phyloP scores from a whole-genome alignment of 345 rosid species.

The Citrus glauca region DNA sequence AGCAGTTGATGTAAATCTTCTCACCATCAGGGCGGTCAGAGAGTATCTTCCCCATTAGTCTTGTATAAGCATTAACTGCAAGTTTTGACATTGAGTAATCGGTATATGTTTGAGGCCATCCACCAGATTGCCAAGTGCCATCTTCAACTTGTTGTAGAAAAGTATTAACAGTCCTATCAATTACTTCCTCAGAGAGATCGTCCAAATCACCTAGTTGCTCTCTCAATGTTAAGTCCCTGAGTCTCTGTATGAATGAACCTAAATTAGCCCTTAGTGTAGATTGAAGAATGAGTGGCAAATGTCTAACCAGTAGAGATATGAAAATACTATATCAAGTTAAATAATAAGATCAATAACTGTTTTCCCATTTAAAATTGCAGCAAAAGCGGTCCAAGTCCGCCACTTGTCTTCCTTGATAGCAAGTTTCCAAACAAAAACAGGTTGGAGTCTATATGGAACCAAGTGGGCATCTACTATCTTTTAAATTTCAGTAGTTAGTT shows the following conservation, averaged over 20 bases:
- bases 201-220: constrained; percentile 51
- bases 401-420: not conserved
- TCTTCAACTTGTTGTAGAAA: constrained; percentile 80
- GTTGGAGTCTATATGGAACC: not conserved
- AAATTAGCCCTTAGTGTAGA: not conserved
- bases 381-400: not conserved
- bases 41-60: constrained; percentile 59
- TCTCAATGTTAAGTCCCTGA: constrained; percentile 55
- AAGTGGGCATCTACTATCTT: not conserved
- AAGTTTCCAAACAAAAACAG: not conserved
- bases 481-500: too few relatives aligned
- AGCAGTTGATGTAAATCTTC: constrained; percentile 78
- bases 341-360: not conserved
- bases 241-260: constrained; percentile 45
- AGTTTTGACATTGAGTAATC: constrained; percentile 90
- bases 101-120: constrained; percentile 83
- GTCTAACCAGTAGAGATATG: not conserved
- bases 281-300: not conserved
- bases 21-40: constrained; percentile 63
- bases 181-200: constrained; percentile 56
- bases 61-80: constrained; percentile 75
- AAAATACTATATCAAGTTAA: not conserved
- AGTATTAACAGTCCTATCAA: constrained; percentile 52
- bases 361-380: not conserved
- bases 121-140: constrained; percentile 72